Percentiles rank a stretch among this genome's conserved stretches.
These are phyloP conservation scores for Euryodendron excelsum DNA, from an alignment of 148 eudicot species.

Conservation along the genomic window DNA sequence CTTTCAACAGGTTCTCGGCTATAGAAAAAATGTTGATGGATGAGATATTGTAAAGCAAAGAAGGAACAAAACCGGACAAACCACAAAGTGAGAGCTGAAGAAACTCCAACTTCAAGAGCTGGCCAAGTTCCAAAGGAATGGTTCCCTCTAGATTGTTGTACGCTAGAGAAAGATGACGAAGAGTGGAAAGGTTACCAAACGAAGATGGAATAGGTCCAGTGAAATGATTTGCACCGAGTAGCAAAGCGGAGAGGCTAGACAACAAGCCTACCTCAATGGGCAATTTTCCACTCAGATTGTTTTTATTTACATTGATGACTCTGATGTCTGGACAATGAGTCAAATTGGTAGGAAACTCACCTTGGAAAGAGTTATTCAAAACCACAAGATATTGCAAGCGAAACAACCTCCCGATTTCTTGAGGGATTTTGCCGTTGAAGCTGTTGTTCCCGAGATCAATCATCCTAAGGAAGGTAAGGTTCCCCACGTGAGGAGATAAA, in stretches of 20 bases:
- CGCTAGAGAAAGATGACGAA: not conserved
- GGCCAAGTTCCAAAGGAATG: conserved; percentile 3
- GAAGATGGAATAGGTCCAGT: not conserved
- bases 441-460: conserved; percentile 5
- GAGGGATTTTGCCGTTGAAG: conserved; percentile 10
- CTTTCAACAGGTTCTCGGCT: not conserved
- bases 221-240: not conserved
- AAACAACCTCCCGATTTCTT: not conserved
- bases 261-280: not conserved
- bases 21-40: not conserved
- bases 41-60: conserved; percentile 6
- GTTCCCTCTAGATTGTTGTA: not conserved
- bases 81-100: not conserved
- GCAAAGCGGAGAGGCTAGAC: not conserved
- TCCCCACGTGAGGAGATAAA: too few species aligned
- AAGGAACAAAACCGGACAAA: conserved; percentile 1
- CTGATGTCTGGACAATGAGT: not conserved
- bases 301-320: not conserved
- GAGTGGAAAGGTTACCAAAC: not conserved
- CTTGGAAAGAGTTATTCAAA: conserved; percentile 5
- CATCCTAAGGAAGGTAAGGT: conserved; percentile 5
- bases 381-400: not conserved
- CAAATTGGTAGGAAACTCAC: conserved; percentile 8
- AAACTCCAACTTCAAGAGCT: not conserved
- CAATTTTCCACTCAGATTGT: conserved; percentile 4